A percentile compares a stretch with the other conserved stretches of the same genome.
These are phyloP conservation scores for Trichoderma koningii DNA, from an alignment of 2,329 filamentous ascomycete species.

Conservation along the genomic window DNA sequence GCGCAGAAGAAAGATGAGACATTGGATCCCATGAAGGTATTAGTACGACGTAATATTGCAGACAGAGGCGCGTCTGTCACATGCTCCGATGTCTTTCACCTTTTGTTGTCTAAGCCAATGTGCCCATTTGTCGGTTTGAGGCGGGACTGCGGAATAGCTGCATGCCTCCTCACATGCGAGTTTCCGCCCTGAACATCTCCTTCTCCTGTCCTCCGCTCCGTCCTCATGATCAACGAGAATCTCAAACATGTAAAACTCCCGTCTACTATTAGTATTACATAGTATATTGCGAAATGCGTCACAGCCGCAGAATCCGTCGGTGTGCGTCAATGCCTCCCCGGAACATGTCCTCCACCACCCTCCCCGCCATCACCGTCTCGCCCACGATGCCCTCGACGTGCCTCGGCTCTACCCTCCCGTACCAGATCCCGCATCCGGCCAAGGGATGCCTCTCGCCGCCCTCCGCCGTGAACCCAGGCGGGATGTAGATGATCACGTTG, in stretches of 20 bases:
- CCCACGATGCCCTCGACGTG: constrained; percentile 75
- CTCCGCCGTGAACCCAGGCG: constrained; percentile 50
- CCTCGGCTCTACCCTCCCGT: constrained; percentile 73
- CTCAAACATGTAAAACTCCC: background rate
- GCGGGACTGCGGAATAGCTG: background rate
- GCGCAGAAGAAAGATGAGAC: too few relatives aligned
- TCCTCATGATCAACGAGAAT: background rate
- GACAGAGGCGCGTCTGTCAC: too few relatives aligned
- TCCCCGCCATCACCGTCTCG: constrained; percentile 69
- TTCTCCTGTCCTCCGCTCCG: too few relatives aligned
- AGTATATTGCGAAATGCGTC: constrained; percentile 21
- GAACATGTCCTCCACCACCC: constrained; percentile 70
- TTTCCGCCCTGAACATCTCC: too few relatives aligned
- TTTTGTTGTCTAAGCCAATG: too few relatives aligned
- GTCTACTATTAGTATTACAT: background rate
- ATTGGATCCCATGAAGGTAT: too few relatives aligned
- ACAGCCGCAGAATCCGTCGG: constrained; percentile 55
- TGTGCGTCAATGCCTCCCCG: constrained; percentile 65
- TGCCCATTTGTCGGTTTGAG: too few relatives aligned
- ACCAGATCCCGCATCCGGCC: constrained; percentile 76
- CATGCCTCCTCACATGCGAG: background rate
- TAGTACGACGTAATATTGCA: too few relatives aligned
- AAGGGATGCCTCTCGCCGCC: constrained; percentile 57
- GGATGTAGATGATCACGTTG: constrained; percentile 80
- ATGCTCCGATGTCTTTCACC: too few relatives aligned